A percentile compares a stretch with the other conserved stretches of the same genome.
Conservation (phyloP, 2,329 filamentous ascomycete genomes). For the Neonectria magnoliae region DNA sequence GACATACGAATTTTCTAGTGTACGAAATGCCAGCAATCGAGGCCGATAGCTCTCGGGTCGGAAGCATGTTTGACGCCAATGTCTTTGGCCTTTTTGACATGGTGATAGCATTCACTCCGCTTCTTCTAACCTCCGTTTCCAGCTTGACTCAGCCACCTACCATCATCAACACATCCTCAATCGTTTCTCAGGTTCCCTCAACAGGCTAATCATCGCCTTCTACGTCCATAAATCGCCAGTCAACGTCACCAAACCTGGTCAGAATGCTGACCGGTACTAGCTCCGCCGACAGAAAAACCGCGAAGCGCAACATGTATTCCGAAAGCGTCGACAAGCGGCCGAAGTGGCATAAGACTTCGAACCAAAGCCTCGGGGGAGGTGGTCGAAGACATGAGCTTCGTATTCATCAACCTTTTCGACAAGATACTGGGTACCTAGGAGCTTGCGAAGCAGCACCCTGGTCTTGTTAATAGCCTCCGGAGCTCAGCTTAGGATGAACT, state of each 20-base stretch:
- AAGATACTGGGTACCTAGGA: not conserved
- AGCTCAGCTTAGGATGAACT: not conserved
- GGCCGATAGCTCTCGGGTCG: constrained; percentile 16
- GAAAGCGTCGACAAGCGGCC: too few species aligned
- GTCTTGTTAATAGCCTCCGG: not conserved
- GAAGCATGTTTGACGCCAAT: constrained; percentile 25
- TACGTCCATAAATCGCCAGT: too few species aligned
- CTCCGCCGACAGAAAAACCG: too few species aligned
- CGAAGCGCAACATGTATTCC: too few species aligned
- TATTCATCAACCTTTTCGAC: not conserved
- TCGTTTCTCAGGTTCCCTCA: constrained; percentile 17
- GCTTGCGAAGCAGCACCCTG: not conserved
- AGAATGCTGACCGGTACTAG: too few species aligned
- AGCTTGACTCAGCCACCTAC: constrained; percentile 4
- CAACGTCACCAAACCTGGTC: too few species aligned
- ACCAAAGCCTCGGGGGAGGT: too few species aligned
- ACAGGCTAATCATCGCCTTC: too few species aligned
- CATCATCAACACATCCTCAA: constrained; percentile 22
- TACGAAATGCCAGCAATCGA: constrained; percentile 25
- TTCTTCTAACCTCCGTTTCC: constrained; percentile 20
- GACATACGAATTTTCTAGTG: not conserved
- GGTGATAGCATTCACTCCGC: constrained; percentile 22
- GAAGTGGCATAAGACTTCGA: too few species aligned
- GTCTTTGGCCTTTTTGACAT: constrained; percentile 28
- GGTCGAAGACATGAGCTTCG: too few species aligned